phyloP scores from a whole-genome alignment of 108 stramenopile genomes.

The Pseudonitzschia multiseries region DNA sequence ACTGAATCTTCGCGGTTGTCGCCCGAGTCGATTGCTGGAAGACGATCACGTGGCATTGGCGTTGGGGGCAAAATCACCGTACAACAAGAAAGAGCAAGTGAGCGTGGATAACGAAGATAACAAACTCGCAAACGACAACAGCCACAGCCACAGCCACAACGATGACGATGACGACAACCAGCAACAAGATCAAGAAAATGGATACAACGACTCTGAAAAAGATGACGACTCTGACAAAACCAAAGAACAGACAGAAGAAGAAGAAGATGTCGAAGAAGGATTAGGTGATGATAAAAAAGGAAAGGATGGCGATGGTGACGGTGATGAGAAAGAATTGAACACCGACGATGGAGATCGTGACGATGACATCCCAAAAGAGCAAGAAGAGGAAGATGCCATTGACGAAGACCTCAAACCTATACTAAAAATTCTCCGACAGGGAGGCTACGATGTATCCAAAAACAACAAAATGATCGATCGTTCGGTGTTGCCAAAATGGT shows the following conservation, averaged over 20 bases:
- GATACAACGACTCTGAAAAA: background rate
- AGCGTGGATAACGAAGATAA: no score
- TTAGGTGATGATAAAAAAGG: no score
- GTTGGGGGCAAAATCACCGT: no score
- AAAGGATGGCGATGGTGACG: background rate
- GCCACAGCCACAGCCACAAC: background rate
- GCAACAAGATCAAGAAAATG: background rate
- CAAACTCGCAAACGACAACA: no score
- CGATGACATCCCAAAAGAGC: background rate
- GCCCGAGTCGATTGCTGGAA: background rate
- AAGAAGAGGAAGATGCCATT: background rate
- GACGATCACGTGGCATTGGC: no score
- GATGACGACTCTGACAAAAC: background rate
- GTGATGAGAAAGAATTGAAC: background rate
- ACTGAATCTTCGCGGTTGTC: background rate
- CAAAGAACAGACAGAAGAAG: background rate
- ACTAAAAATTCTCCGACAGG: constrained; percentile 21
- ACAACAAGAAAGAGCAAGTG: no score
- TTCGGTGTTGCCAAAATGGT: constrained; percentile 39
- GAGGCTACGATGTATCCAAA: constrained; percentile 19
- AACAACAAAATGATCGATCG: background rate
- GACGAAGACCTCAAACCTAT: constrained; percentile 21
- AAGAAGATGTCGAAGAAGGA: background rate
- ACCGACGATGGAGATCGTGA: background rate
- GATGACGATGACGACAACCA: background rate